phyloP scores from a whole-genome alignment of 108 stramenopile genomes.

The Conticribra guillardii region DNA sequence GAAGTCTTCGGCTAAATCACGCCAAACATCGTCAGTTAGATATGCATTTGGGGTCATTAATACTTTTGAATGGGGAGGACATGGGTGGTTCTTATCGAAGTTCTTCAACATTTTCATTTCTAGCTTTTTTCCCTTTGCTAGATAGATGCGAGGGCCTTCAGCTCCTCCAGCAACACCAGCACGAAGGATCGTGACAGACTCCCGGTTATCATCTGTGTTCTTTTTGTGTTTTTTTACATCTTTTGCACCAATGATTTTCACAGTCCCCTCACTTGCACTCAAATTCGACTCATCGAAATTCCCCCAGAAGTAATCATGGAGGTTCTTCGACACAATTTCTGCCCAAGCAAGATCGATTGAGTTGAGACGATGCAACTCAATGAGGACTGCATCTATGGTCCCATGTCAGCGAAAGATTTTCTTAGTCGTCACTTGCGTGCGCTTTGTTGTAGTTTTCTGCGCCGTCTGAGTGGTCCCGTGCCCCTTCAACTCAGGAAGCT shows the following conservation, averaged over 20 bases:
- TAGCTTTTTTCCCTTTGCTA: background rate
- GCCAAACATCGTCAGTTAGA: background rate
- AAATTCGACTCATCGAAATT: background rate
- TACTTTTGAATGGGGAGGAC: background rate
- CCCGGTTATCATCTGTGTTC: background rate
- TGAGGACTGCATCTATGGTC: background rate
- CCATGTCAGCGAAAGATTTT: background rate
- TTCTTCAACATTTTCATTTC: background rate
- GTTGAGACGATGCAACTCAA: background rate
- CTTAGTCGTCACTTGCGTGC: background rate
- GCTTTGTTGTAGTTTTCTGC: background rate
- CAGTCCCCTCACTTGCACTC: background rate
- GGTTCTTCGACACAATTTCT: background rate
- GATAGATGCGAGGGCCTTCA: background rate
- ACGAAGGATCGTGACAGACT: background rate
- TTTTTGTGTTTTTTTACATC: background rate
- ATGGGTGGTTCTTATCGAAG: background rate
- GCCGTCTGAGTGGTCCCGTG: background rate
- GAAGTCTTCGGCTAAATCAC: background rate
- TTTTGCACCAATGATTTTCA: background rate
- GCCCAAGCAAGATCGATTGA: background rate
- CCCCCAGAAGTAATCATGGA: background rate
- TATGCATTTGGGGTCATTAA: background rate
- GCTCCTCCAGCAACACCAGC: background rate
- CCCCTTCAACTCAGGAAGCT: background rate